Evolutionary conservation across 2,329 filamentous ascomycete genomes (phyloP), one percentile per base, ranked within the genome.

Genomic region (Pseudogymnoascus sp.): DNA sequence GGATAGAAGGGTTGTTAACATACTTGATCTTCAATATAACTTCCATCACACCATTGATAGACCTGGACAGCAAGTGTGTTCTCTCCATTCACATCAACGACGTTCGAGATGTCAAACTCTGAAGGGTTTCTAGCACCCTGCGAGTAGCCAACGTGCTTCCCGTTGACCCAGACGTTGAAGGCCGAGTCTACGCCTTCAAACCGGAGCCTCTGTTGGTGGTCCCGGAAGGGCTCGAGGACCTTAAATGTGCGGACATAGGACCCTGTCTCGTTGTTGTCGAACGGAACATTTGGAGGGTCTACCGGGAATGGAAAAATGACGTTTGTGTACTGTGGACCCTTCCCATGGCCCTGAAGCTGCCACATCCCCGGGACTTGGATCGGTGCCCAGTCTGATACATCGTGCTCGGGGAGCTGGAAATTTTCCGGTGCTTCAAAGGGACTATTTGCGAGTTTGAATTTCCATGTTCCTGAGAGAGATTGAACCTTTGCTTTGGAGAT

Each of bases 181-280:
- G 81, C 77, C 62, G 78, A 79, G 63, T 84, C 82, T 1, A 84
- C 82, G 1, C 82, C 82, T 62, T 84, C 82, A 60, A 83, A 84
- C 25, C 82, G 72, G 8, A 84, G 69, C 22, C 81, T 74, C 35
- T 82, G 70, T 60, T 82, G 78, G 20, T 73, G 69, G 28, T 64
- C 62, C 39, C 73, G 67, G 61, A 75, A 74, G n/a, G 72, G 67
- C 30, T 71, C 63, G 2, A 78, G 79, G 7, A 82, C 69, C 2
- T 68, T 69, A 67, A 84, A 82, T 30, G 71, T 73, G 14, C 74
- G 75, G 20, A 78, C 68, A 66, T 84, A 84, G 0, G 75, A 78
- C 6, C 82, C 82, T 6, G 78, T 82, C 41, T 80, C 78, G 61
- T 84, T 84, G 1, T 75, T 73, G 3, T 75, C 74, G 59, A 73